Conservation (phyloP, 176 grass and related monocot genomes). For the Oryza meyeriana region DNA sequence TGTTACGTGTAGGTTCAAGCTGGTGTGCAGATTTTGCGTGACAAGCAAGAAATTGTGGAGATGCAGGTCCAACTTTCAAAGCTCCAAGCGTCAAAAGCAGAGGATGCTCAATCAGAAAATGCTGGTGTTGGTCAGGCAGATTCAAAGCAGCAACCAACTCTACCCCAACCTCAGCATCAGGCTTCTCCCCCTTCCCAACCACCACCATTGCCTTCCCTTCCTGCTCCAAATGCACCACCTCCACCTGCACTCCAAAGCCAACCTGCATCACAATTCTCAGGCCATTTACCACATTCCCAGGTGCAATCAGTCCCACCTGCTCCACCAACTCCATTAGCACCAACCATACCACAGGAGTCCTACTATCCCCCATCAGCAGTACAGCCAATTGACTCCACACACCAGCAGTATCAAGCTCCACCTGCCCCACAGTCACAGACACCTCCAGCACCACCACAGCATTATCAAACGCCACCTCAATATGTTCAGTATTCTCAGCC, state of each 20-base stretch:
- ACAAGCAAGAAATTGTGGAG: constrained; percentile 85
- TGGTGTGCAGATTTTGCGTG: constrained; percentile 76
- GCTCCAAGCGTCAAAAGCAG: constrained; percentile 53
- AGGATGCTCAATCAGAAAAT: constrained; percentile 41
- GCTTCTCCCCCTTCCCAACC: constrained; percentile 34
- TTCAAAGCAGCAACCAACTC: constrained; percentile 36
- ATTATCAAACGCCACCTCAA: constrained; percentile 46
- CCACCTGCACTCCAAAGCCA: constrained; percentile 44
- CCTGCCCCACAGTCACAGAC: constrained; percentile 30
- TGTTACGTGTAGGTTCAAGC: constrained; percentile 59
- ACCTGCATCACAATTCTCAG: constrained; percentile 44
- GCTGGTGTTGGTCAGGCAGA: constrained; percentile 31
- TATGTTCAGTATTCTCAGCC: constrained; percentile 58
- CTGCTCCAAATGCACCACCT: constrained; percentile 57
- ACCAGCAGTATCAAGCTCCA: constrained; percentile 60
- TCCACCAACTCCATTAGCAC: constrained; percentile 13
- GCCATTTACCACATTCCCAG: constrained; percentile 41
- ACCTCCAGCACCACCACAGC: constrained; percentile 12
- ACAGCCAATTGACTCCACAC: constrained; percentile 43
- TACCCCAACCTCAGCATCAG: constrained; percentile 40
- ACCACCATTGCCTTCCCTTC: constrained; percentile 36
- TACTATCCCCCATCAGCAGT: constrained; percentile 46
- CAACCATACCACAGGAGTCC: constrained; percentile 41
- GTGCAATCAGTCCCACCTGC: constrained; percentile 36
- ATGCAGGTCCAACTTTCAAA: constrained; percentile 70